Evolutionary conservation across 1,139 yeast genomes (phyloP), one percentile per base, ranked within the genome.

Genomic region (Kurtzmaniella quercitrusa): DNA sequence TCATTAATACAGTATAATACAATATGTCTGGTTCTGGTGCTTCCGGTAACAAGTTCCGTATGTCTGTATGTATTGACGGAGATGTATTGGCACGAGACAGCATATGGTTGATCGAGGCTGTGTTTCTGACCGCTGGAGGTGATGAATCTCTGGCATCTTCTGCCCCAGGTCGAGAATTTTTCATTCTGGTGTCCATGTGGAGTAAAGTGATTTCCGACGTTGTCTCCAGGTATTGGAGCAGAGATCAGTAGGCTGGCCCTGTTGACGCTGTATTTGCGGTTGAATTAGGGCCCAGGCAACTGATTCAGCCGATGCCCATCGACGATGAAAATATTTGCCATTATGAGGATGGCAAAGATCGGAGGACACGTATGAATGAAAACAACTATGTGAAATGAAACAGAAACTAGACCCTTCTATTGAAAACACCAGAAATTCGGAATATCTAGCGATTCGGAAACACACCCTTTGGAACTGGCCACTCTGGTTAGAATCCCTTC

Each of bases 31-130:
- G 85, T 70, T 81, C 85, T 73, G 95, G 95, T 82, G 94, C 96
- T 82, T 89, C 96, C 79, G 98, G 98, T 82, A 93, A 91, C 86
- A 93, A 93, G 82, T 93, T 86, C 88, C 90, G 96, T 82, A 88
- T 91, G 91, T 89, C 97, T 77, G 95, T 87, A 86, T 76, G 95
- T 85, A 47, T 50, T 45, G 36, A 36, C 19, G 38, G 38, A 36
- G 25, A 19, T 11, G 11, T 45, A 38, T 37, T 14, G 38, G 24
- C 18, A 10, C n/a, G 16, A 15, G 27, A 19, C 16, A 16, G 18
- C 16, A 14, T 15, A 5, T 31, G 36, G 36, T 14, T 31, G 18
- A 31, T 31, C 18, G 36, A 31, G 36, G 36, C 36, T 15, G 18
- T 31, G 17, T 14, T 31, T 11, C 36, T 14, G 36, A 31, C 14